Evolutionary conservation across 2,329 filamentous ascomycete genomes (phyloP).

Genomic region (Fusarium brachygibbosum): DNA sequence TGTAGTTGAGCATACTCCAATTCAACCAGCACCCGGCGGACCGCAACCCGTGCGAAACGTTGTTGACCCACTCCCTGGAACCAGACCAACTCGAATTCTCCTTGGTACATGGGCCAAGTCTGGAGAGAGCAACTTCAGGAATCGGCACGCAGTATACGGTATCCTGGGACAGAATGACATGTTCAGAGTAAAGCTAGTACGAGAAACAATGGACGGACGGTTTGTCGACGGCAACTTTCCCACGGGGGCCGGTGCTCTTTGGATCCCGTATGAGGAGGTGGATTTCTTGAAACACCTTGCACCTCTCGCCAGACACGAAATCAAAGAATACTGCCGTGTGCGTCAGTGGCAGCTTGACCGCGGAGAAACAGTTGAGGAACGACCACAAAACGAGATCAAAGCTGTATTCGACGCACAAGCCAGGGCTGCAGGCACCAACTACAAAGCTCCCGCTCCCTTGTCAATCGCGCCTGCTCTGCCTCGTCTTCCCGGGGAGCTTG

Average conservation of each 20-base stretch:
- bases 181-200: slow-evolving; percentile 73
- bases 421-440: slow-evolving; percentile 55
- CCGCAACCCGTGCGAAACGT: slow-evolving; percentile 39
- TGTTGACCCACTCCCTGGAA: slow-evolving; percentile 63
- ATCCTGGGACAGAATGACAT: slow-evolving; percentile 74
- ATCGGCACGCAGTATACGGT: slow-evolving; percentile 74
- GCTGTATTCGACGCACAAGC: slow-evolving; percentile 66
- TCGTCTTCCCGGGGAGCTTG: slow-evolving; percentile 38
- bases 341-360: slow-evolving; percentile 70
- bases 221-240: slow-evolving; percentile 72
- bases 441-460: slow-evolving; percentile 45
- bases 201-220: slow-evolving; percentile 71
- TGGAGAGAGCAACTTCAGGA: slow-evolving; percentile 58
- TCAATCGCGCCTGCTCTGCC: slow-evolving; percentile 45
- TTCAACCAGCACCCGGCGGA: slow-evolving; percentile 42
- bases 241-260: slow-evolving; percentile 69
- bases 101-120: slow-evolving; percentile 72
- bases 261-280: slow-evolving; percentile 74
- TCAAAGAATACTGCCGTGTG: slow-evolving; percentile 75
- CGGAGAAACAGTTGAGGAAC: slow-evolving; percentile 64
- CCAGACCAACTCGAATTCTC: slow-evolving; percentile 69
- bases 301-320: slow-evolving; percentile 65
- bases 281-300: slow-evolving; percentile 69
- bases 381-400: slow-evolving; percentile 63
- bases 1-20: slow-evolving; percentile 40